These are phyloP conservation scores for Sarocladium strictum DNA, from an alignment of 2,329 filamentous ascomycete species.

Conservation along the genomic window DNA sequence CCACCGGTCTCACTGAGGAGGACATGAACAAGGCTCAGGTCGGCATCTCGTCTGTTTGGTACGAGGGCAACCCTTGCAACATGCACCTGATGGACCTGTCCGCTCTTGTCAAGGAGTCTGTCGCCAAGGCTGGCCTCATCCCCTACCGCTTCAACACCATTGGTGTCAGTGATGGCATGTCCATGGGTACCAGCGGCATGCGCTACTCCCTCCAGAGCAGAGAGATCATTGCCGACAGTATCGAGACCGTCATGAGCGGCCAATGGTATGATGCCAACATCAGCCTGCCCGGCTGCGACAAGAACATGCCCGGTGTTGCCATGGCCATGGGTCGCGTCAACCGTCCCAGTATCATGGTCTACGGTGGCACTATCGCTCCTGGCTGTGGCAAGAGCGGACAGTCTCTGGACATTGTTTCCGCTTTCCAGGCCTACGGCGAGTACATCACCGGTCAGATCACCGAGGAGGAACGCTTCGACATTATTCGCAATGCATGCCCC, in stretches of 20 bases:
- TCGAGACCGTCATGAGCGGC: constrained; percentile 97
- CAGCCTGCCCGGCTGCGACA: constrained; percentile 95
- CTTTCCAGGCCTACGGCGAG: constrained; percentile 96
- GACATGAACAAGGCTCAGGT: constrained; percentile 97
- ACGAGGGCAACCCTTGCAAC: constrained; percentile 96
- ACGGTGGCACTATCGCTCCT: constrained; percentile 89
- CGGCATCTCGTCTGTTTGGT: constrained; percentile 97
- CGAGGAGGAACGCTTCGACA: constrained; percentile 88
- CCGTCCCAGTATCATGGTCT: constrained; percentile 93
- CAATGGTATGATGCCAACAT: constrained; percentile 99
- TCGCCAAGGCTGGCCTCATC: constrained; percentile 67
- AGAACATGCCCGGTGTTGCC: constrained; percentile 95
- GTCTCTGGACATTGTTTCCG: constrained; percentile 88
- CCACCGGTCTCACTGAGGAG: constrained; percentile 76
- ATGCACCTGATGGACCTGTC: constrained; percentile 96
- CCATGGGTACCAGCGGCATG: constrained; percentile 98
- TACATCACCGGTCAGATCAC: constrained; percentile 88
- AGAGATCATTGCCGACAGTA: constrained; percentile 95
- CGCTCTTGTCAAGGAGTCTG: constrained; percentile 59
- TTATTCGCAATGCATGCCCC: constrained; percentile 81
- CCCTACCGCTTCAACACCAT: constrained; percentile 99
- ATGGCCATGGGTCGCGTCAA: constrained; percentile 96
- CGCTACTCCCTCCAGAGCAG: constrained; percentile 89
- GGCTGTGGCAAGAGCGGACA: constrained; percentile 75
- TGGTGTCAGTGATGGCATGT: constrained; percentile 94